phyloP scores from a whole-genome alignment of 2,329 filamentous ascomycete species.

The Xylariaceae sp. region DNA sequence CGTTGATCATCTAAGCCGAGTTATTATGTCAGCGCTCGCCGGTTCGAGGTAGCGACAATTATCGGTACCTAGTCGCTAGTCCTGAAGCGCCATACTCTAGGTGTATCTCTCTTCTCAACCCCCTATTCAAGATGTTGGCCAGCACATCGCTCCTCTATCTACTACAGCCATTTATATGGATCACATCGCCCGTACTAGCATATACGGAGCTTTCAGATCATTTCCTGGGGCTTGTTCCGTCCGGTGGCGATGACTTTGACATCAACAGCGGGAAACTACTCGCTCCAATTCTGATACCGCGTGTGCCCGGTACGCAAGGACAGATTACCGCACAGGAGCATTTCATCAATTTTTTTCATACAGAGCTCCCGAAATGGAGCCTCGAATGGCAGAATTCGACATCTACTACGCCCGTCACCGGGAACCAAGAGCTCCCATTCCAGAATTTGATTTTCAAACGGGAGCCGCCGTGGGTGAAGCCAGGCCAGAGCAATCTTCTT shows the following conservation, averaged over 20 bases:
- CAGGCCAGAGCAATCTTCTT: constrained; percentile 67
- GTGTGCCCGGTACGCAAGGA: constrained; percentile 70
- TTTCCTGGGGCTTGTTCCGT: constrained; percentile 59
- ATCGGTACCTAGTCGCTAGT: constrained; percentile 10
- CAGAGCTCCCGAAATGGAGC: constrained; percentile 64
- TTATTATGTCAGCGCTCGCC: constrained; percentile 18
- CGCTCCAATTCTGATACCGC: constrained; percentile 69
- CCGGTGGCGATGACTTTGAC: constrained; percentile 62
- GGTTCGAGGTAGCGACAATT: constrained; percentile 18
- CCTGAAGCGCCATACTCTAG: constrained; percentile 10
- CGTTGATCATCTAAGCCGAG: not conserved
- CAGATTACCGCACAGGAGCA: constrained; percentile 64
- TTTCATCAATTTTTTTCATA: constrained; percentile 67
- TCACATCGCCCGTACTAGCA: constrained; percentile 22
- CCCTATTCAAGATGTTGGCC: constrained; percentile 6
- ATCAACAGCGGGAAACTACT: constrained; percentile 67
- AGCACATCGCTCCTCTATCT: constrained; percentile 15
- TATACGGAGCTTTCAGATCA: constrained; percentile 56
- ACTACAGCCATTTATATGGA: constrained; percentile 19
- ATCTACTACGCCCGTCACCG: constrained; percentile 61
- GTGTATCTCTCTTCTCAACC: constrained; percentile 6
- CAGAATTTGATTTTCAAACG: constrained; percentile 71
- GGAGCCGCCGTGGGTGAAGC: constrained; percentile 70
- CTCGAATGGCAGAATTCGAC: constrained; percentile 73
- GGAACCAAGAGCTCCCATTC: constrained; percentile 63